Conservation (phyloP, 2,329 filamentous ascomycete species). For the Shiraia bambusicola region DNA sequence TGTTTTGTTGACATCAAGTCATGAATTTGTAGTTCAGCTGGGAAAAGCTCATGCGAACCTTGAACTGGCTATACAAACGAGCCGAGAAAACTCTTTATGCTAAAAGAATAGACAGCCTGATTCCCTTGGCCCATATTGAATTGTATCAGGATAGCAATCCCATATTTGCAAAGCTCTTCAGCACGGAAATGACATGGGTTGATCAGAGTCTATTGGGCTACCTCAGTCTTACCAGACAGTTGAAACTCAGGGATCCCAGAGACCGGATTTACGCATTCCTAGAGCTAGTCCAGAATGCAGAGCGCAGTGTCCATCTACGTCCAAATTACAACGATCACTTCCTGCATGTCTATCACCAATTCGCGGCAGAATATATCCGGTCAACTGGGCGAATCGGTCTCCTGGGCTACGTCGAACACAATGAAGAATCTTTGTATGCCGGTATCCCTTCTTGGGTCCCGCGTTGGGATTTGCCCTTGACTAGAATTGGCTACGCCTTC, state of each 20-base stretch:
- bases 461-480: constrained; percentile 9
- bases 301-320: not conserved
- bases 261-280: constrained; percentile 14
- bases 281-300: constrained; percentile 8
- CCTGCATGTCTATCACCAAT: constrained; percentile 9
- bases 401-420: constrained; percentile 8
- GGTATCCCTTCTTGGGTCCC: constrained; percentile 8
- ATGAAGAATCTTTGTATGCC: constrained; percentile 1
- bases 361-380: constrained; percentile 5
- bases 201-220: constrained; percentile 8
- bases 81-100: not conserved
- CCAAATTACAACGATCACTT: constrained; percentile 12
- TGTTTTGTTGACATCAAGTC: not conserved
- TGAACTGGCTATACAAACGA: constrained; percentile 2
- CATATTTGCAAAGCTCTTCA: constrained; percentile 4
- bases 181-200: constrained; percentile 2
- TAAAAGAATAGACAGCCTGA: constrained; percentile 2
- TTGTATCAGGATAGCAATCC: constrained; percentile 2
- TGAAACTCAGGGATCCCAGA: constrained; percentile 6
- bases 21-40: not conserved
- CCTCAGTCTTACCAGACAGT: constrained; percentile 8
- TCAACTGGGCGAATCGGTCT: constrained; percentile 4
- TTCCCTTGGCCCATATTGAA: constrained; percentile 5
- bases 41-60: constrained; percentile 2
- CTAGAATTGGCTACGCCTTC: constrained; percentile 2